Percentiles rank a stretch among this genome's conserved stretches.
phyloP scores from a whole-genome alignment of 2,329 filamentous ascomycete genomes.

The Trichoderma simmonsii region DNA sequence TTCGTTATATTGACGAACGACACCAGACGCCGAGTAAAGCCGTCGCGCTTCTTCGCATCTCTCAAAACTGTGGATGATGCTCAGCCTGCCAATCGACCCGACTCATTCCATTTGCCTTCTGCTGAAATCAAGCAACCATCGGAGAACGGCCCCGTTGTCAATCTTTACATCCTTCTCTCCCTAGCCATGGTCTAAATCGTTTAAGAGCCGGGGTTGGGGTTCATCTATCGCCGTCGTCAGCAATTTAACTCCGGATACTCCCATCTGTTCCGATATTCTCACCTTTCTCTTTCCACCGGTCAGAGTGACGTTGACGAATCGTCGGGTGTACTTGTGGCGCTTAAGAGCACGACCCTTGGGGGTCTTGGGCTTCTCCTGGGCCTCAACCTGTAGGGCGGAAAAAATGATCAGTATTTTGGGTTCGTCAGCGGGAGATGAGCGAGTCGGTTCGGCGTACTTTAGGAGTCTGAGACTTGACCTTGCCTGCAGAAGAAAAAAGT shows the following conservation, averaged over 20 bases:
- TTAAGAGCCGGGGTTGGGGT: slow-evolving; percentile 78
- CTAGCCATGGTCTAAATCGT: slow-evolving; percentile 24
- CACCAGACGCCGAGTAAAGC: slow-evolving; percentile 41
- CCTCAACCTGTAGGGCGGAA: slow-evolving; percentile 62
- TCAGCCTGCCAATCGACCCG: slow-evolving; percentile 37
- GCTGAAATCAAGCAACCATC: slow-evolving; percentile 31
- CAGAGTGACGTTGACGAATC: slow-evolving; percentile 97
- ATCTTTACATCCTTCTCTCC: slow-evolving; percentile 30
- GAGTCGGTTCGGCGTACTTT: slow-evolving; percentile 60
- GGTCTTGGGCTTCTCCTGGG: slow-evolving; percentile 92
- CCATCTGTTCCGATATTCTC: slow-evolving; percentile 30
- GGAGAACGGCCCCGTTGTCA: slow-evolving; percentile 33
- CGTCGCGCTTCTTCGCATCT: slow-evolving; percentile 38
- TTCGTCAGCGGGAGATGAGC: slow-evolving; percentile 23
- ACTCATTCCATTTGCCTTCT: slow-evolving; percentile 36
- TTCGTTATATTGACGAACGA: slow-evolving; percentile 42
- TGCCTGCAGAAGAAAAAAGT: slow-evolving; percentile 67
- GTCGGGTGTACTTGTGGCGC: slow-evolving; percentile 92
- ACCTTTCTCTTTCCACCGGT: slow-evolving; percentile 99
- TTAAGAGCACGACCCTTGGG: slow-evolving; percentile 98
- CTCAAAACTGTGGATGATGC: slow-evolving; percentile 30
- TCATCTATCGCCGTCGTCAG: slow-evolving; percentile 58
- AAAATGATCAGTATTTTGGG: slow-evolving; percentile 31
- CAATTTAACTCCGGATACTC: neutral
- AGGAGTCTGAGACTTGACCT: slow-evolving; percentile 95